Conservation (phyloP, 75 land plant species). For the Selaginella tamariscina region DNA sequence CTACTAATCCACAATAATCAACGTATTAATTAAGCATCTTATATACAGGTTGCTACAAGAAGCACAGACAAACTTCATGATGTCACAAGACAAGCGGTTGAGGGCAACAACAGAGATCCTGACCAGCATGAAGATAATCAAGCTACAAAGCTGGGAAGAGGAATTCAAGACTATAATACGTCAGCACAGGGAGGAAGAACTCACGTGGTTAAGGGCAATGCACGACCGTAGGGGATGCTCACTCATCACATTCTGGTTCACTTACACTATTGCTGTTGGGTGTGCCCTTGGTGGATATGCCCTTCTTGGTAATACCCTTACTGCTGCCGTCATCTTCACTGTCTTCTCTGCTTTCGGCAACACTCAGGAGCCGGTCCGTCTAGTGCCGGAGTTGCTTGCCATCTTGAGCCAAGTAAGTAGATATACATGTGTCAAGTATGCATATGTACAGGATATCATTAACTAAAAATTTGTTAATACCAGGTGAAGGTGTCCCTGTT, state of each 20-base stretch:
- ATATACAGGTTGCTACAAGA: not conserved
- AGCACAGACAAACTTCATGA: slow-evolving; percentile 11
- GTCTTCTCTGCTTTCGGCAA: slow-evolving; percentile 8
- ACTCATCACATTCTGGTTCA: not conserved
- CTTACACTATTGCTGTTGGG: not conserved
- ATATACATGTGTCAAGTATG: no score
- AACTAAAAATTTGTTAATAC: no score
- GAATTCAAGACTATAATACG: slow-evolving; percentile 2
- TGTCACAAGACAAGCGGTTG: slow-evolving; percentile 7
- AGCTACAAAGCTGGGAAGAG: slow-evolving; percentile 5
- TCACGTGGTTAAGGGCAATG: not conserved
- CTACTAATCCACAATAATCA: no score
- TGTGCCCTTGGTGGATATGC: slow-evolving; percentile 1
- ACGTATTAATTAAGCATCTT: no score
- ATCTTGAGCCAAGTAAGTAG: slow-evolving; percentile 1
- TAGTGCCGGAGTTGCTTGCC: not conserved
- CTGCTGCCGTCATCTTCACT: slow-evolving; percentile 7
- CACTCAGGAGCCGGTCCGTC: slow-evolving; percentile 3
- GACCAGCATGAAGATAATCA: slow-evolving; percentile 8
- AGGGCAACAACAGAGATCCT: slow-evolving; percentile 4
- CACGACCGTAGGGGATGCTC: not conserved
- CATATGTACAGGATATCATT: no score
- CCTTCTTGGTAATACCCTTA: slow-evolving; percentile 2
- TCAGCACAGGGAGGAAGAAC: slow-evolving; percentile 2
- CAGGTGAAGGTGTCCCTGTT: not conserved